Base-by-base conservation (phyloP, 257 asterid species). In the Verbena officinalis region DNA sequence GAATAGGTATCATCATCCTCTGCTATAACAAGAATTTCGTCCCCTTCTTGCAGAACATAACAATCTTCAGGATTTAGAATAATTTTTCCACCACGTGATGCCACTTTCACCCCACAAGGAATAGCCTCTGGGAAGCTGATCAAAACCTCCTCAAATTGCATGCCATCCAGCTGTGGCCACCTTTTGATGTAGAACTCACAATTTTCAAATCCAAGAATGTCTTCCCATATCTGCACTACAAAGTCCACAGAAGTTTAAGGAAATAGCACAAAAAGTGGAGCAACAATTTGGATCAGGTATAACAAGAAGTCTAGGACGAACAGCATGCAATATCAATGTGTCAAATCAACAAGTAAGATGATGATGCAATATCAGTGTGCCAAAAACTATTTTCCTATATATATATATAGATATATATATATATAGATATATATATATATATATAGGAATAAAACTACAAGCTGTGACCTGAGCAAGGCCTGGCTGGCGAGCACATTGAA, bases 401-500 rank as follows among this genome's bases (percentile, higher is more conserved):
- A n/a, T n/a, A n/a, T n/a, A n/a, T n/a, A n/a, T n/a, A n/a, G n/a
- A n/a, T n/a, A n/a, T n/a, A n/a, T n/a, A n/a, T n/a, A n/a, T n/a
- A n/a, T n/a, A n/a, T n/a, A n/a, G n/a, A n/a, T n/a, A n/a, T n/a
- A n/a, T n/a, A n/a, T n/a, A n/a, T n/a, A n/a, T n/a, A 52, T 14
- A 71, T 49, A 8, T 39, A 15, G 50, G 19, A 65, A 55, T 19
- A 57, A 9, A 44, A 55, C 60, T 31, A 64, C 46, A 57, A 78
- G 75, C 62, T 76, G 79, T 36, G 1, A 89, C 97, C 96, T 87
- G 96, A n/a, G 96, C 97, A 64, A 90, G 96, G 59, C 97, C 97
- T 55, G 97, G 97, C 67, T 90, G 97, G 21, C 96, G 85, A 73
- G 97, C 97, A 80, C 97, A 90, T 65, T 90, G 97, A 64, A 90